These are phyloP conservation scores for Effrenium voratum DNA, from an alignment of 73 alveolate species.

Conservation along the genomic window DNA sequence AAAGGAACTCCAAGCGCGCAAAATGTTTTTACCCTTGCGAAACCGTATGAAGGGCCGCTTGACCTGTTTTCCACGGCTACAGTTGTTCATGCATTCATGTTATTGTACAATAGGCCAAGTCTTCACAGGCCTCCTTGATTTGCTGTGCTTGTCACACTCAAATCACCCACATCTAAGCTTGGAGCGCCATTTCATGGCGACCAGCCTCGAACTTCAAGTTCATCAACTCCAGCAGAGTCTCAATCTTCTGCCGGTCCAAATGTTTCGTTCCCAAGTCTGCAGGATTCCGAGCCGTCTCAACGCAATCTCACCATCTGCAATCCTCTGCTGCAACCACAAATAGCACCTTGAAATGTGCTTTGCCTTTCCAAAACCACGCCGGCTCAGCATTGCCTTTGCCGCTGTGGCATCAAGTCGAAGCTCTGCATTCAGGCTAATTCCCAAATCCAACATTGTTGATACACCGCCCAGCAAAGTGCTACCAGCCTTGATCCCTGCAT, in stretches of 20 bases:
- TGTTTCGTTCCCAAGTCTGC: slow-evolving; percentile 34
- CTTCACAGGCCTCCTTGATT: slow-evolving; percentile 45
- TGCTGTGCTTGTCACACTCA: too few relatives aligned
- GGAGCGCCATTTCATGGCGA: slow-evolving; percentile 15
- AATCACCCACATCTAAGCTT: not conserved
- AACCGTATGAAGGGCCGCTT: too few relatives aligned
- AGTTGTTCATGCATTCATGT: too few relatives aligned
- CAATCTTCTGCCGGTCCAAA: not conserved
- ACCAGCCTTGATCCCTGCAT: not conserved
- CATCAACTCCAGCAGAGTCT: not conserved
- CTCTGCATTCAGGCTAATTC: not conserved
- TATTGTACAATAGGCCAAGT: too few relatives aligned
- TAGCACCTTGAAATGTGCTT: slow-evolving; percentile 12
- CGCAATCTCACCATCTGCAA: not conserved
- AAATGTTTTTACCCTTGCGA: too few relatives aligned
- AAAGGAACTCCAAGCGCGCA: too few relatives aligned
- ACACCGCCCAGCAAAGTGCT: not conserved
- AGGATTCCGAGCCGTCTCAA: not conserved
- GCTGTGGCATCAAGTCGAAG: slow-evolving; percentile 18
- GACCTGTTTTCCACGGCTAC: too few relatives aligned
- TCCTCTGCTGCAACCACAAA: slow-evolving; percentile 45
- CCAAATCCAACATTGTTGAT: not conserved
- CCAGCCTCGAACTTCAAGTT: not conserved
- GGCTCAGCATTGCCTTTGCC: not conserved
- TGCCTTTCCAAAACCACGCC: slow-evolving; percentile 18